phyloP scores from a whole-genome alignment of 2,329 filamentous ascomycete species.

The Phialophora expanda region DNA sequence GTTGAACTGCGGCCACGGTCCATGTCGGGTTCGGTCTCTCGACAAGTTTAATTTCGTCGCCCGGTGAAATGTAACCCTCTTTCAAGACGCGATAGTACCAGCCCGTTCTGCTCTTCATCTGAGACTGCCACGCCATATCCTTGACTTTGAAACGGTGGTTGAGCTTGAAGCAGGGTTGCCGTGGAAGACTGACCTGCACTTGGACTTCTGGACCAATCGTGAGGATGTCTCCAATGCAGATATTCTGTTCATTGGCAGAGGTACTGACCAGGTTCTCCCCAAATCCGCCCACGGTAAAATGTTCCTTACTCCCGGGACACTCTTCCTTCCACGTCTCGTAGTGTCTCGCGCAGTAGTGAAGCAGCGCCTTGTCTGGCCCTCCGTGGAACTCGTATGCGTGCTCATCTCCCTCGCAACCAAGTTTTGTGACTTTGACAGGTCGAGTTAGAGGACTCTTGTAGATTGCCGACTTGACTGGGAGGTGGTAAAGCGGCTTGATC shows the following conservation, averaged over 20 bases:
- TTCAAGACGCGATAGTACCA: constrained; percentile 52
- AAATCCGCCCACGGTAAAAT: constrained; percentile 64
- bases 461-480: constrained; percentile 18
- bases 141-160: constrained; percentile 70
- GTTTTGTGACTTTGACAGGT: constrained; percentile 15
- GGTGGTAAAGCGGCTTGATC: constrained; percentile 15
- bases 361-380: constrained; percentile 67
- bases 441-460: constrained; percentile 18
- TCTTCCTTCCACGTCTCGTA: constrained; percentile 62
- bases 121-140: constrained; percentile 65
- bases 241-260: constrained; percentile 66
- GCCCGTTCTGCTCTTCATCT: constrained; percentile 63
- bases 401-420: constrained; percentile 64
- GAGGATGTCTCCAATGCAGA: constrained; percentile 69
- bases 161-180: constrained; percentile 70
- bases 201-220: constrained; percentile 54
- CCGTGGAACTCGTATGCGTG: constrained; percentile 68
- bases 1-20: constrained; percentile 14
- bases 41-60: constrained; percentile 16
- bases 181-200: constrained; percentile 65
- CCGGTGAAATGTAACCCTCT: constrained; percentile 12
- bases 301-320: constrained; percentile 56
- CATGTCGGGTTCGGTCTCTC: constrained; percentile 13
- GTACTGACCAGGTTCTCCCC: constrained; percentile 68
- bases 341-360: constrained; percentile 65